Percentiles rank a stretch among this genome's conserved stretches.
phyloP scores from a whole-genome alignment of 140 eudicot species.

The Cichorium intybus region DNA sequence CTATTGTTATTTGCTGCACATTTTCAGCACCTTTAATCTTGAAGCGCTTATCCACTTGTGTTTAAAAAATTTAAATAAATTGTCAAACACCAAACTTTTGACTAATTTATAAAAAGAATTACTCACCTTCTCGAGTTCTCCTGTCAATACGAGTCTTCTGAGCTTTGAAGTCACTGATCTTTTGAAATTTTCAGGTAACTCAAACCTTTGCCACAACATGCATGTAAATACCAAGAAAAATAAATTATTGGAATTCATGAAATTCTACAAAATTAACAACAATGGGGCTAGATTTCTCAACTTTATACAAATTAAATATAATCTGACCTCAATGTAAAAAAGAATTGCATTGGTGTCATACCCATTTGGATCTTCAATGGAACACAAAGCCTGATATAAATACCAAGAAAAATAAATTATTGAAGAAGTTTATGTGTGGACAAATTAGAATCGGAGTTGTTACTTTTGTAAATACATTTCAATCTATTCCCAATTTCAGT shows the following conservation, averaged over 20 bases:
- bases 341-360: constrained; percentile 34
- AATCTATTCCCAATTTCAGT: constrained; percentile 10
- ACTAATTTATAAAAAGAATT: too few relatives aligned
- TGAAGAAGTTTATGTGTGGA: too few relatives aligned
- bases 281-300: too few relatives aligned
- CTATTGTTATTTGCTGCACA: too few relatives aligned
- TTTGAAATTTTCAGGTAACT: constrained; percentile 39
- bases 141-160: constrained; percentile 41
- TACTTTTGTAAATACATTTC: constrained; percentile 59
- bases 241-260: background rate
- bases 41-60: constrained; percentile 33
- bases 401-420: constrained; percentile 29
- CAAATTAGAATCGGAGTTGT: background rate
- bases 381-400: constrained; percentile 45
- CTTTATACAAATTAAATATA: too few relatives aligned
- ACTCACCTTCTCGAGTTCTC: constrained; percentile 52
- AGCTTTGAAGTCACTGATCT: constrained; percentile 35
- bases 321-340: constrained; percentile 54
- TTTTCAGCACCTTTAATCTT: constrained; percentile 25
- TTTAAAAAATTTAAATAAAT: background rate
- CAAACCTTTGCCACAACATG: constrained; percentile 38
- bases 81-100: too few relatives aligned
- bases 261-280: constrained; percentile 1
- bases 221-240: background rate
- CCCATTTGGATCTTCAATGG: constrained; percentile 41